These are phyloP conservation scores for Westerdykella ornata DNA, from an alignment of 2,329 filamentous ascomycete genomes.

Conservation along the genomic window DNA sequence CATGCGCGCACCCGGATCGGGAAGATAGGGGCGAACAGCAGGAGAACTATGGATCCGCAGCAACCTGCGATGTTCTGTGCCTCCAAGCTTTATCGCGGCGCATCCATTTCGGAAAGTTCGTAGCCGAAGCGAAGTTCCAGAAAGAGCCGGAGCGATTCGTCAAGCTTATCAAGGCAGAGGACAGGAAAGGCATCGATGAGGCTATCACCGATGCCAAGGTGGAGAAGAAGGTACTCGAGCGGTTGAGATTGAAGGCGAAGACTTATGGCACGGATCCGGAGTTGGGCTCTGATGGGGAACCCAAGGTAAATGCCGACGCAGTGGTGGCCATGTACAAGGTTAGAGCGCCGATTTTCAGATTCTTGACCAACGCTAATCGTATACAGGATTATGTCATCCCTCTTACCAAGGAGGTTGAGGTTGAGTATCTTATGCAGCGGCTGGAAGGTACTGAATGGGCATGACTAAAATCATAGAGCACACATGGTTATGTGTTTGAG, in stretches of 20 bases:
- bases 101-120: slow-evolving; percentile 98
- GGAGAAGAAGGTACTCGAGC: slow-evolving; percentile 83
- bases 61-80: slow-evolving; percentile 82
- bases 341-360: background rate
- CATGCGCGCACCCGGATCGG: slow-evolving; percentile 71
- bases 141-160: slow-evolving; percentile 77
- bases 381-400: slow-evolving; percentile 77
- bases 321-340: slow-evolving; percentile 39
- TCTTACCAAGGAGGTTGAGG: slow-evolving; percentile 94
- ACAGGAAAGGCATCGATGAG: slow-evolving; percentile 73
- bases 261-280: slow-evolving; percentile 91
- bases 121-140: slow-evolving; percentile 90
- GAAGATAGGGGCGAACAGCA: slow-evolving; percentile 75
- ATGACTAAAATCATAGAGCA: slow-evolving; percentile 14
- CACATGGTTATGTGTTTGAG: background rate
- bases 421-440: slow-evolving; percentile 95
- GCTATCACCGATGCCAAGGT: slow-evolving; percentile 88
- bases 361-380: background rate
- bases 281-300: slow-evolving; percentile 49
- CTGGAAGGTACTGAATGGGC: slow-evolving; percentile 54
- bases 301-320: slow-evolving; percentile 87
- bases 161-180: slow-evolving; percentile 69
- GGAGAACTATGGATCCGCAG: slow-evolving; percentile 92
- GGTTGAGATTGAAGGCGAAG: slow-evolving; percentile 78
- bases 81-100: slow-evolving; percentile 83